A percentile compares a stretch with the other conserved stretches of the same genome.
These are phyloP conservation scores for Penicillium sp. DNA, from an alignment of 2,329 filamentous ascomycete species.

Conservation along the genomic window DNA sequence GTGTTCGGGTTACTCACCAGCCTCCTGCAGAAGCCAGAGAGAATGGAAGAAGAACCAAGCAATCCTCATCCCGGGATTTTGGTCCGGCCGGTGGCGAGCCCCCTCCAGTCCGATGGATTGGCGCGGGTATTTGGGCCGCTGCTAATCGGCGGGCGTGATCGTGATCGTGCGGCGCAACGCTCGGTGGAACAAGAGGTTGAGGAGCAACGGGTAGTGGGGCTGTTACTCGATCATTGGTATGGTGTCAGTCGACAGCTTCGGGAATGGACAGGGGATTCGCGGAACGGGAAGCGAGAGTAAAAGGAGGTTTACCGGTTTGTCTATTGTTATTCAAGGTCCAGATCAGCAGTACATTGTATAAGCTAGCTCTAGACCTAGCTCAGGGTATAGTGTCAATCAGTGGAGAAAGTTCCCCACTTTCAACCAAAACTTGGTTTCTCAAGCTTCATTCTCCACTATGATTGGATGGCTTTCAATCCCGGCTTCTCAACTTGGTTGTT, in stretches of 20 bases:
- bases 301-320: background rate
- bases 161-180: constrained; percentile 9
- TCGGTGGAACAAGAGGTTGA: constrained; percentile 28
- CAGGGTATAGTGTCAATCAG: background rate
- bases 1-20: constrained; percentile 40
- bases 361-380: background rate
- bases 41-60: background rate
- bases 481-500: background rate
- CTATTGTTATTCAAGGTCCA: background rate
- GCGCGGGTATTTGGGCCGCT: constrained; percentile 35
- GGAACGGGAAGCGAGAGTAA: background rate
- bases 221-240: constrained; percentile 40
- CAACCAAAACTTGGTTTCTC: background rate
- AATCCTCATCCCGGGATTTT: constrained; percentile 17
- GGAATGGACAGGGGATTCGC: background rate
- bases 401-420: background rate
- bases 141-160: constrained; percentile 23
- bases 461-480: constrained; percentile 21
- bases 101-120: constrained; percentile 30
- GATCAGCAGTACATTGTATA: background rate
- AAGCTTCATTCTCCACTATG: background rate
- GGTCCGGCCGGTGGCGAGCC: constrained; percentile 22
- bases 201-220: constrained; percentile 29
- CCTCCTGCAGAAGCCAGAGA: constrained; percentile 30
- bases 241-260: constrained; percentile 33